Conservation (phyloP, 2,329 filamentous ascomycete genomes). For the Bipolaris bicolor region DNA sequence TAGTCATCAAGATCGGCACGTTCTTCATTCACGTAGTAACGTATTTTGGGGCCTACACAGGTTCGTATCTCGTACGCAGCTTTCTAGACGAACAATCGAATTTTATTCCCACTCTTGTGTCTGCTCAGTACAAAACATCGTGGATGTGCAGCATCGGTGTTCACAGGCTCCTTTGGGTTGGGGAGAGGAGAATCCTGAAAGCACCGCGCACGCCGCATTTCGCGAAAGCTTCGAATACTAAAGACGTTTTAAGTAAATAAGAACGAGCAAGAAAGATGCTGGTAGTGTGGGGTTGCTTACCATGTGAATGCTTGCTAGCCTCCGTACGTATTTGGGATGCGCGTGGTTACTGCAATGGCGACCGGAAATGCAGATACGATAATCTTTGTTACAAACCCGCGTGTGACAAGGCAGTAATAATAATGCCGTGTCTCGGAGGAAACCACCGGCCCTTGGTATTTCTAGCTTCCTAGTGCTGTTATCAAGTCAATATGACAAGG, state of each 20-base stretch:
- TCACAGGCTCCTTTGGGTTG: neutral
- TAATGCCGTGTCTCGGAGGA: neutral
- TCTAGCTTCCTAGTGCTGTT: neutral
- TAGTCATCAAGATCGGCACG: neutral
- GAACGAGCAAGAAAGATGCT: neutral
- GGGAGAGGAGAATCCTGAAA: neutral
- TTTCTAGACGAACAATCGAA: constrained; percentile 2
- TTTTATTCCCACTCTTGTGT: constrained; percentile 2
- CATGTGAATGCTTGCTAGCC: neutral
- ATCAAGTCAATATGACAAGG: neutral
- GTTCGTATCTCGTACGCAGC: neutral
- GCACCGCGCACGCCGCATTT: constrained; percentile 1
- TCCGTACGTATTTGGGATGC: too few relatives aligned
- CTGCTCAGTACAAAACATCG: constrained; percentile 6
- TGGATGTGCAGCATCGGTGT: neutral
- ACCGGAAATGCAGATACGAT: neutral
- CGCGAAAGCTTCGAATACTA: neutral
- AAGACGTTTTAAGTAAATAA: neutral
- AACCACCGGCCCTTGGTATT: neutral
- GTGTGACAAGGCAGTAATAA: neutral
- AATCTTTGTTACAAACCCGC: neutral
- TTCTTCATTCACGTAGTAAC: constrained; percentile 4
- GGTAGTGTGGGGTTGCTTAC: neutral
- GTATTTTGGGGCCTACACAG: neutral
- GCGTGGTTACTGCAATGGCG: neutral